A percentile compares a stretch with the other conserved stretches of the same genome.
phyloP scores from a whole-genome alignment of 805 yeast species.

The Metschnikowia peoriensis region DNA sequence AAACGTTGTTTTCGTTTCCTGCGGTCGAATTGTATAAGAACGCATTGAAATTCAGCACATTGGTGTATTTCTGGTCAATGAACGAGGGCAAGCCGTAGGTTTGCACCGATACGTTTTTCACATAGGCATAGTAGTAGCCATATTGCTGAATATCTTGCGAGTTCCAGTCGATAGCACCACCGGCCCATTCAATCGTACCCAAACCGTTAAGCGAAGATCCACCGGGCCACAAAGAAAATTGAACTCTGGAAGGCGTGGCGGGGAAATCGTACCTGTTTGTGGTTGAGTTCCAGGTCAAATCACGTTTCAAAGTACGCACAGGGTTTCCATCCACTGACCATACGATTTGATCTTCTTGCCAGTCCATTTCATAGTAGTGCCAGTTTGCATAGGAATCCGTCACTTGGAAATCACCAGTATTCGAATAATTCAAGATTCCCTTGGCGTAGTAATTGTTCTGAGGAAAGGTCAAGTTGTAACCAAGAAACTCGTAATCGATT shows the following conservation, averaged over 20 bases:
- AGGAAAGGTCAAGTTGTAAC: conserved; percentile 61
- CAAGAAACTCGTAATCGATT: conserved; percentile 85
- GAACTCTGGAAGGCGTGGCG: conserved; percentile 73
- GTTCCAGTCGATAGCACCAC: conserved; percentile 85
- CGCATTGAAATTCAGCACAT: conserved; percentile 47
- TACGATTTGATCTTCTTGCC: conserved; percentile 67
- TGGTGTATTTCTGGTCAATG: conserved; percentile 38
- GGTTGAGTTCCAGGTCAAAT: conserved; percentile 64
- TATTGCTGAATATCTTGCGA: conserved; percentile 65
- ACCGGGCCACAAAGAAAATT: conserved; percentile 78
- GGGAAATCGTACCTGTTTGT: conserved; percentile 56
- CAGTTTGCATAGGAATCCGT: conserved; percentile 61
- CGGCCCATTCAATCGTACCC: conserved; percentile 83
- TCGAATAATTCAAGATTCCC: conserved; percentile 68
- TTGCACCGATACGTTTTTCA: conserved; percentile 58
- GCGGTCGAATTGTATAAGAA: conserved; percentile 46
- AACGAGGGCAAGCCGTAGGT: conserved; percentile 73
- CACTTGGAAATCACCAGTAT: conserved; percentile 45
- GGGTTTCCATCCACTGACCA: conserved; percentile 74
- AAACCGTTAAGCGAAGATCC: conserved; percentile 52
- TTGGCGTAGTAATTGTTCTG: conserved; percentile 82
- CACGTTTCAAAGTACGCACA: conserved; percentile 63
- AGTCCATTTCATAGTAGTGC: conserved; percentile 77
- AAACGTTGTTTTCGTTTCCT: conserved; percentile 38
- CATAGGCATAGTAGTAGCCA: conserved; percentile 77